These are phyloP conservation scores for Fusarium sp. DNA, from an alignment of 2,329 filamentous ascomycete species.

Conservation along the genomic window DNA sequence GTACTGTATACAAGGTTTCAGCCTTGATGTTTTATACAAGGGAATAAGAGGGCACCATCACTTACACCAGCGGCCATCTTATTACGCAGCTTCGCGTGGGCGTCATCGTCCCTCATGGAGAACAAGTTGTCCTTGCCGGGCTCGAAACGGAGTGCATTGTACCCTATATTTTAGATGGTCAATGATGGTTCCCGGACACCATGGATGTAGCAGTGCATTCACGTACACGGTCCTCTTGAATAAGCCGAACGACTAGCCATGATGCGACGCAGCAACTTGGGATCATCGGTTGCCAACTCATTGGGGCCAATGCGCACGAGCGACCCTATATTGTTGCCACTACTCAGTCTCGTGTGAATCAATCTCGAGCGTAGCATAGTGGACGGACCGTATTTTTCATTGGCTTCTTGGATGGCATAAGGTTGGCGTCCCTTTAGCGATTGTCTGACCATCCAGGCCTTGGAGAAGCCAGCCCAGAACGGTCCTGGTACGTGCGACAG, in stretches of 20 bases:
- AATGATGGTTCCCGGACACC: constrained; percentile 52
- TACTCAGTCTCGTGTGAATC: too few relatives aligned
- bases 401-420: constrained; percentile 31
- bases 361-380: too few relatives aligned
- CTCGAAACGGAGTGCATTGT: constrained; percentile 57
- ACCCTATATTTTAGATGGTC: constrained; percentile 31
- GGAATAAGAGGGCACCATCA: fast-evolving
- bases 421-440: constrained; percentile 42
- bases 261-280: constrained; percentile 44
- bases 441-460: constrained; percentile 46
- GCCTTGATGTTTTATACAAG: too few relatives aligned
- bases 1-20: constrained; percentile 52
- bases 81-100: constrained; percentile 56
- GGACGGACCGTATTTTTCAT: constrained; percentile 17
- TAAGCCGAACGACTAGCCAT: constrained; percentile 61
- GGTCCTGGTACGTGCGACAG: constrained; percentile 50
- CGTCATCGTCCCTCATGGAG: constrained; percentile 57
- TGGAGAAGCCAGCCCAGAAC: constrained; percentile 47
- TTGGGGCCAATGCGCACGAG: constrained; percentile 20
- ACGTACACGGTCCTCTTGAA: constrained; percentile 55
- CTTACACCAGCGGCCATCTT: constrained; percentile 62
- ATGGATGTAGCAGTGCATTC: constrained; percentile 52
- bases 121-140: constrained; percentile 63
- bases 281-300: constrained; percentile 5
- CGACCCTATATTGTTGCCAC: neutral